Conservation (phyloP, 2,329 filamentous ascomycete genomes). For the Cyanodermella asteris region DNA sequence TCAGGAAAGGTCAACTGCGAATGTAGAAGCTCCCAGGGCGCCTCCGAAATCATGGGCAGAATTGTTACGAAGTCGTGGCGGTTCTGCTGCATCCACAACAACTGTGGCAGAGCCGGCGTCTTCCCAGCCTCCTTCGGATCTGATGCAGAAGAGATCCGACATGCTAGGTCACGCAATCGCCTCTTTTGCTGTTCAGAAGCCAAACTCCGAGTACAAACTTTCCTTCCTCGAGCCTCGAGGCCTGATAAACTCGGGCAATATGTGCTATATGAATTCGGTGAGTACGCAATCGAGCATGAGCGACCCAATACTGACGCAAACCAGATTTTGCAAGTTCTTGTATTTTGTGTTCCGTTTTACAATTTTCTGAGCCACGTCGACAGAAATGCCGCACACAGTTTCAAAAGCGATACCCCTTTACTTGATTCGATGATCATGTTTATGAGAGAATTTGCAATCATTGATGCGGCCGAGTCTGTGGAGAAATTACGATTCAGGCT, state of each 20-base stretch:
- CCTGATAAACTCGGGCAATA: slow-evolving; percentile 89
- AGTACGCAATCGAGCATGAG: too few species aligned
- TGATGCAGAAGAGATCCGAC: too few species aligned
- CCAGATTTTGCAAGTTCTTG: slow-evolving; percentile 80
- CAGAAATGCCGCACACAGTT: slow-evolving; percentile 65
- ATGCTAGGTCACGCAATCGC: too few species aligned
- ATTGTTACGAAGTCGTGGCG: slow-evolving; percentile 33
- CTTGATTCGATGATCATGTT: slow-evolving; percentile 97
- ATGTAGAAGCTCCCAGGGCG: slow-evolving; percentile 17
- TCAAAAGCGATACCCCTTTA: slow-evolving; percentile 85
- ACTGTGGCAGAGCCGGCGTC: slow-evolving; percentile 13
- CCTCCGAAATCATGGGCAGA: slow-evolving; percentile 48
- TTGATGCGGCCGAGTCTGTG: slow-evolving; percentile 53
- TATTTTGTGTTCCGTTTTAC: slow-evolving; percentile 88
- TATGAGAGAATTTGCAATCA: slow-evolving; percentile 72
- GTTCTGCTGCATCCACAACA: slow-evolving; percentile 10
- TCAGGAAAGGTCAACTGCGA: too few species aligned
- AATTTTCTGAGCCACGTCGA: slow-evolving; percentile 75
- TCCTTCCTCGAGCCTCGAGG: slow-evolving; percentile 81
- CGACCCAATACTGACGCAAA: slow-evolving; percentile 1
- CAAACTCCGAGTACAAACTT: slow-evolving; percentile 36
- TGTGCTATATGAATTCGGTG: slow-evolving; percentile 99
- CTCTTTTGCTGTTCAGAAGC: slow-evolving; percentile 44
- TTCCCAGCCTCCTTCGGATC: slow-evolving; percentile 33
- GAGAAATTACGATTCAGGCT: slow-evolving; percentile 53